Percentiles rank a stretch among this genome's conserved stretches.
phyloP scores from a whole-genome alignment of 2,329 filamentous ascomycete species.

The Metarhizium guizhouense region DNA sequence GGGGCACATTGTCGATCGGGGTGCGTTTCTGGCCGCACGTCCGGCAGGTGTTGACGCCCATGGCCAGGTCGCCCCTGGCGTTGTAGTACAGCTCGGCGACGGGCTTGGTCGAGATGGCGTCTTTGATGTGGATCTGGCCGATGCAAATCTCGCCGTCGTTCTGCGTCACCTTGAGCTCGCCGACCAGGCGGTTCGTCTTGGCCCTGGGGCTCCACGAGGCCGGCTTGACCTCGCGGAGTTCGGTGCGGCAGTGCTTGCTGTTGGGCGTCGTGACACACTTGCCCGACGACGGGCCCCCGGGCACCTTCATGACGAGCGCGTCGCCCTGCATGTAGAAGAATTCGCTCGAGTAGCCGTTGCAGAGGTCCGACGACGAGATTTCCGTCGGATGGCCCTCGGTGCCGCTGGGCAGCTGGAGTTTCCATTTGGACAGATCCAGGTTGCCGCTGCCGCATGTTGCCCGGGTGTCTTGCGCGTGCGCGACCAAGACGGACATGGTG shows the following conservation, averaged over 20 bases:
- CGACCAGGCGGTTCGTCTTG: slow-evolving; percentile 4
- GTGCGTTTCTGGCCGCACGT: slow-evolving; percentile 21
- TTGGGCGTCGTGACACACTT: slow-evolving; percentile 19
- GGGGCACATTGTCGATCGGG: slow-evolving; percentile 21
- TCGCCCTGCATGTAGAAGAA: neutral
- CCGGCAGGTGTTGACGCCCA: slow-evolving; percentile 28
- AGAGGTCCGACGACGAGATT: neutral
- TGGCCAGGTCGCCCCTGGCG: slow-evolving; percentile 20
- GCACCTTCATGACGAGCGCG: slow-evolving; percentile 1
- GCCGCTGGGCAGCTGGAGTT: neutral
- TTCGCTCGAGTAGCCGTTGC: slow-evolving; percentile 1
- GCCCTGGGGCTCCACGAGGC: slow-evolving; percentile 10
- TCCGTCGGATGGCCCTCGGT: neutral
- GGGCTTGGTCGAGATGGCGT: slow-evolving; percentile 26
- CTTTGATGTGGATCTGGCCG: slow-evolving; percentile 30
- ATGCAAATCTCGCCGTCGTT: slow-evolving; percentile 26
- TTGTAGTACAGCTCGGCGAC: slow-evolving; percentile 31
- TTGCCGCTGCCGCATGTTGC: neutral
- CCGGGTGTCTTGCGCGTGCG: neutral
- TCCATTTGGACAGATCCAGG: neutral
- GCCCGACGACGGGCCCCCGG: neutral
- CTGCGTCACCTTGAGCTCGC: slow-evolving; percentile 21
- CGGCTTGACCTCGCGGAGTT: slow-evolving; percentile 28
- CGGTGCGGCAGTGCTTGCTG: slow-evolving; percentile 32
- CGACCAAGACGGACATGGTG: neutral